phyloP scores from a whole-genome alignment of 2,329 filamentous ascomycete genomes.

The Fusarium coicis region DNA sequence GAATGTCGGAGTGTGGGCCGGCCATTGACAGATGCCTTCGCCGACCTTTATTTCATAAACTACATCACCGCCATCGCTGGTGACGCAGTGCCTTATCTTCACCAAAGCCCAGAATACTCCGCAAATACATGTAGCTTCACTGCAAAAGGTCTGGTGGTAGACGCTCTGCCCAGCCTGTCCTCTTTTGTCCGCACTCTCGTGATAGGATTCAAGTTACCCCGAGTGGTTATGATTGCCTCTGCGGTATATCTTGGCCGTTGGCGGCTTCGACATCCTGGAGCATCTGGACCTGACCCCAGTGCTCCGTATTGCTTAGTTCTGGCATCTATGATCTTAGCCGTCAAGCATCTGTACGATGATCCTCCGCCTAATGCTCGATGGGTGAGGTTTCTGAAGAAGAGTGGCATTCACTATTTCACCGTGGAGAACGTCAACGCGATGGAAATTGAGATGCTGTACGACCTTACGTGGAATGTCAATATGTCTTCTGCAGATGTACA shows the following conservation, averaged over 20 bases:
- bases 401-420: background rate
- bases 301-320: background rate
- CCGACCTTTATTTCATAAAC: slow-evolving; percentile 9
- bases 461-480: background rate
- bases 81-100: background rate
- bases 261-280: background rate
- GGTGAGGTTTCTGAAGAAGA: background rate
- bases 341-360: background rate
- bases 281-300: background rate
- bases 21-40: background rate
- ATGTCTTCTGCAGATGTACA: background rate
- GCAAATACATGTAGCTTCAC: background rate
- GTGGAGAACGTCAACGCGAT: background rate
- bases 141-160: no score
- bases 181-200: background rate
- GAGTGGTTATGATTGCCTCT: background rate
- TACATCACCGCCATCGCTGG: background rate
- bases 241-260: background rate
- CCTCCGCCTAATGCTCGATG: background rate
- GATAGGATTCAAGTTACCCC: background rate
- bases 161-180: background rate
- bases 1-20: background rate
- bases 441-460: background rate
- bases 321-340: background rate
- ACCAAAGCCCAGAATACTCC: background rate